Evolutionary conservation across 2,329 filamentous ascomycete species (phyloP).

Genomic region (Calonectria ilicicola): DNA sequence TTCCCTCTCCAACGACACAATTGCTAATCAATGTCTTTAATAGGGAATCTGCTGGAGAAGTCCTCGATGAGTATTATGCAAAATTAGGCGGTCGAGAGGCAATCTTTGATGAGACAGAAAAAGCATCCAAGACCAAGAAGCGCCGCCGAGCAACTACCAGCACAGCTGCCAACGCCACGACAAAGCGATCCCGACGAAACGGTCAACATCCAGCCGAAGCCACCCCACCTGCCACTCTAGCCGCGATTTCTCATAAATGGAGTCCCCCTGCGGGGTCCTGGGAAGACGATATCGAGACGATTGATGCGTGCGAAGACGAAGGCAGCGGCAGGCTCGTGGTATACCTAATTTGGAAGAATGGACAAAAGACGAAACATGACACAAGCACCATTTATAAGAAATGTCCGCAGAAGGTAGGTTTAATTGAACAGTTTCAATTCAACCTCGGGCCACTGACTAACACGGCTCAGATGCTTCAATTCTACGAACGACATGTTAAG

Average conservation of each 20-base stretch:
- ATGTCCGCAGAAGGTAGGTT: slow-evolving; percentile 79
- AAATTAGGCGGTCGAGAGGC: slow-evolving; percentile 72
- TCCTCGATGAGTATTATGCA: slow-evolving; percentile 74
- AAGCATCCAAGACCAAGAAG: slow-evolving; percentile 67
- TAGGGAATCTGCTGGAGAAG: slow-evolving; percentile 68
- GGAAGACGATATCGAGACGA: slow-evolving; percentile 78
- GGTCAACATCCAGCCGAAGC: slow-evolving; percentile 62
- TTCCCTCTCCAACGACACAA: neutral
- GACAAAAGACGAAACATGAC: slow-evolving; percentile 79
- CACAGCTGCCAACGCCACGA: slow-evolving; percentile 44
- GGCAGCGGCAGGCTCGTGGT: slow-evolving; percentile 70
- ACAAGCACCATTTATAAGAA: slow-evolving; percentile 77
- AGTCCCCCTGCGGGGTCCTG: slow-evolving; percentile 79
- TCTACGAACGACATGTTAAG: slow-evolving; percentile 69
- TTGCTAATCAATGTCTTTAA: slow-evolving; percentile 9
- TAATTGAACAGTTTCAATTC: neutral
- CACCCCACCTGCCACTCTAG: slow-evolving; percentile 58
- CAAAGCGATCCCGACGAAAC: slow-evolving; percentile 61
- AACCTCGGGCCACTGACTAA: slow-evolving; percentile 12
- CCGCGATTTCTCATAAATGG: slow-evolving; percentile 59
- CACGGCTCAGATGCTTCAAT: slow-evolving; percentile 64
- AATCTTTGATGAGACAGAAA: slow-evolving; percentile 64
- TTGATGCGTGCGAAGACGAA: slow-evolving; percentile 80
- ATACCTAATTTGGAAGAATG: slow-evolving; percentile 80
- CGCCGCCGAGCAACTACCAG: slow-evolving; percentile 61